Conservation (phyloP, 208 protist species). For the Entamoeba histolytica region DNA sequence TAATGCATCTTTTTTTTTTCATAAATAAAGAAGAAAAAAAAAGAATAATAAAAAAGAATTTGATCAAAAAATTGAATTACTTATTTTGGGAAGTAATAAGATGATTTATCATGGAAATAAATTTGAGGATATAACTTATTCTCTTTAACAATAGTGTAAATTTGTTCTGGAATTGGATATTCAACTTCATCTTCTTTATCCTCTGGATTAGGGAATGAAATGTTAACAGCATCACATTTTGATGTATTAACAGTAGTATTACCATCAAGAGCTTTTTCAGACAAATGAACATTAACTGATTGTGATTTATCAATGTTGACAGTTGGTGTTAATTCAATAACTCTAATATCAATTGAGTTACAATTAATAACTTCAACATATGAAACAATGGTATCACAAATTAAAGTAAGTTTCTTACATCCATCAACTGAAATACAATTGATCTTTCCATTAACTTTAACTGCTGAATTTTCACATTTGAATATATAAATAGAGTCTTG, state of each 20-base stretch:
- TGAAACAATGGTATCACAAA: neutral
- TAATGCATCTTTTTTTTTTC: no score
- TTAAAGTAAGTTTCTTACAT: neutral
- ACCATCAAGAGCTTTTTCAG: neutral
- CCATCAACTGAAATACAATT: neutral
- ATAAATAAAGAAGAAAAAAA: no score
- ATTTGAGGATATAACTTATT: neutral
- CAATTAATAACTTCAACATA: neutral
- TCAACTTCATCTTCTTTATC: neutral
- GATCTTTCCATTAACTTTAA: neutral
- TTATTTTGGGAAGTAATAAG: neutral
- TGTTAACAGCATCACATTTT: neutral
- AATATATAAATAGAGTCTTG: neutral
- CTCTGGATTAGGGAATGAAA: neutral
- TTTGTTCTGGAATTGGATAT: neutral
- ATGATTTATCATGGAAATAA: neutral
- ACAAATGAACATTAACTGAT: neutral
- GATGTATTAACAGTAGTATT: neutral
- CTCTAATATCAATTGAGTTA: neutral
- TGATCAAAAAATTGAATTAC: neutral
- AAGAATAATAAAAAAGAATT: no score
- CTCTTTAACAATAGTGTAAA: neutral
- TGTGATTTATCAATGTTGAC: neutral
- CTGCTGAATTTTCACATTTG: neutral
- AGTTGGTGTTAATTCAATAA: neutral